Percentiles rank a stretch among this genome's conserved stretches.
Evolutionary conservation across 768 basidiomycete species (phyloP).

Genomic region (Vishniacozyma victoriae): DNA sequence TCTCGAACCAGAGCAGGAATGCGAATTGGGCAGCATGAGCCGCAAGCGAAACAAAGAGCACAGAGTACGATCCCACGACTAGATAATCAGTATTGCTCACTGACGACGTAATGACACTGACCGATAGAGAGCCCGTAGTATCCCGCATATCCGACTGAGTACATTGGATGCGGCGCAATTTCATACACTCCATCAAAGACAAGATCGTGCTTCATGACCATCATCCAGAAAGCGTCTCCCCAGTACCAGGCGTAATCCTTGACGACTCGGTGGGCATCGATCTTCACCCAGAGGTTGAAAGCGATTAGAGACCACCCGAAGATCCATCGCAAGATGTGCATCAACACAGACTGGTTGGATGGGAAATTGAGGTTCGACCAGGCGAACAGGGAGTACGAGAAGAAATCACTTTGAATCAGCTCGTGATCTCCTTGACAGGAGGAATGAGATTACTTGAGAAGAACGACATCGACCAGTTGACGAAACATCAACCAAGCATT

Average conservation of each 20-base stretch:
- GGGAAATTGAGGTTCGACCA: constrained; percentile 88
- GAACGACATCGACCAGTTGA: constrained; percentile 89
- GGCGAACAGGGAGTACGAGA: constrained; percentile 91
- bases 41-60: constrained; percentile 86
- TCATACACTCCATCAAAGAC: constrained; percentile 99
- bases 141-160: constrained; percentile 65
- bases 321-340: constrained; percentile 82
- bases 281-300: constrained; percentile 98
- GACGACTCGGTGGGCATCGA: constrained; percentile 92
- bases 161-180: constrained; percentile 66
- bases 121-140: constrained; percentile 88
- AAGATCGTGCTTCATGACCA: constrained; percentile 53
- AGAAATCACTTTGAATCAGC: constrained; percentile 64
- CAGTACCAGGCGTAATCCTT: constrained; percentile 99
- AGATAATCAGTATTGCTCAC: constrained; percentile 1
- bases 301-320: constrained; percentile 76
- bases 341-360: constrained; percentile 61
- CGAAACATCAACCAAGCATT: constrained; percentile 96
- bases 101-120: constrained; percentile 9
- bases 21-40: constrained; percentile 95
- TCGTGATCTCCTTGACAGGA: background rate
- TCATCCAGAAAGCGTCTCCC: constrained; percentile 52
- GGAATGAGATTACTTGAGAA: constrained; percentile 69
- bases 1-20: constrained; percentile 92
- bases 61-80: constrained; percentile 49